Evolutionary conservation across 1,284 basidiomycete species (phyloP), one percentile per base, ranked within the genome.

Genomic region (Inonotus hispidus): DNA sequence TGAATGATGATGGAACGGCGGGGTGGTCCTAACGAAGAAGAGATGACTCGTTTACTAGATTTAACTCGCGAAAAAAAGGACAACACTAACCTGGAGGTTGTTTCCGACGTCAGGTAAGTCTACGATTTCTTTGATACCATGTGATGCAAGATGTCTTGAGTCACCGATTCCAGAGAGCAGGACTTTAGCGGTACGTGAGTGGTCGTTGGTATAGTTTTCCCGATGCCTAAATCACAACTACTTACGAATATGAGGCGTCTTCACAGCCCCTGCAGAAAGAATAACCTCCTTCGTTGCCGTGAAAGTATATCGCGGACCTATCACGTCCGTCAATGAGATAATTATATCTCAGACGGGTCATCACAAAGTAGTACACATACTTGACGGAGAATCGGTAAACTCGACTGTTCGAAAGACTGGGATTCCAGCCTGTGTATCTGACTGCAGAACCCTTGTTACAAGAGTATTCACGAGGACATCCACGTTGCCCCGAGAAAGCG

Each of bases 231-330:
- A 32, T 25, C 8, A 43, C 2, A 14, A n/a, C 19, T 16, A 56
- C 63, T 68, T 66, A 25, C 73, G 68, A 6, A 75, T 58, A 25
- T 67, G 67, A 23, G 74, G 74, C 16, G 71, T 68, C 58, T 73
- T 64, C 50, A 73, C 63, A 11, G 72, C 65, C 14, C 71, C 73
- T 14, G 70, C 68, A 59, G 70, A 68, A 4, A 74, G 64, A 37
- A 65, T 65, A 14, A 68, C 62, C 55, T 68, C 67, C 29, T 58
- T 62, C 7, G 23, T 57, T 8, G 63, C 67, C n/a, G 35, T 56
- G 14, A 67, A 21, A 1, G 7, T n/a, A 32, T 53, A 37, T 27
- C 25, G 3, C 7, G 59, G 7, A 8, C 58, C 61, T 63, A 58
- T 43, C 7, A 43, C 5, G 16, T n/a, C n/a, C 1, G 41, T 54